These are phyloP conservation scores for Aspergillus indologenus DNA, from an alignment of 495 filamentous ascomycete species.

Conservation along the genomic window DNA sequence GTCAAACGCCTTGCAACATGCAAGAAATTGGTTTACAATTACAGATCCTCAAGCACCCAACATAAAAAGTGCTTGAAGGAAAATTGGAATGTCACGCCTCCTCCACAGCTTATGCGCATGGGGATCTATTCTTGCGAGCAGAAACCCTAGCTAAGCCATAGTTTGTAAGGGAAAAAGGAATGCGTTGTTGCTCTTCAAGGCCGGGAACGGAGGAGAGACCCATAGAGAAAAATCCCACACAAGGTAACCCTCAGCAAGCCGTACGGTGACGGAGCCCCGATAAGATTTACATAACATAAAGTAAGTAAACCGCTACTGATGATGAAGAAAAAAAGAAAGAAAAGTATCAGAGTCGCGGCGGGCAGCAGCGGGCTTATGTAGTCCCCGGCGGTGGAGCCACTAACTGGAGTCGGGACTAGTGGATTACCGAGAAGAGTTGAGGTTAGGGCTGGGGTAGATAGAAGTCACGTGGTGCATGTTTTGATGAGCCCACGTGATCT, in stretches of 20 bases:
- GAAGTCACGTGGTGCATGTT: constrained; percentile 5
- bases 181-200: constrained; percentile 41
- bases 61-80: background rate
- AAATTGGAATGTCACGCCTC: constrained; percentile 41
- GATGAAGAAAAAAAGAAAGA: constrained; percentile 44
- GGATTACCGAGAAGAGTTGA: constrained; percentile 5
- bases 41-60: background rate
- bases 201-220: constrained; percentile 51
- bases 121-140: constrained; percentile 36
- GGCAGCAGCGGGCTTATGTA: constrained; percentile 26
- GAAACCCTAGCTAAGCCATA: constrained; percentile 51
- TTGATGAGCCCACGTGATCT: too few relatives aligned
- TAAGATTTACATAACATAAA: constrained; percentile 38
- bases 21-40: background rate
- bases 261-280: constrained; percentile 41
- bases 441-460: constrained; percentile 11
- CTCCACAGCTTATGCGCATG: constrained; percentile 51
- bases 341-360: constrained; percentile 18
- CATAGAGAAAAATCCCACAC: constrained; percentile 35
- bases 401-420: constrained; percentile 29
- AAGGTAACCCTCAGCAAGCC: constrained; percentile 52
- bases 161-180: constrained; percentile 44
- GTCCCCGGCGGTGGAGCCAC: constrained; percentile 14
- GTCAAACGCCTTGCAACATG: background rate
- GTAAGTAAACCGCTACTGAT: constrained; percentile 54